Evolutionary conservation across 2,329 filamentous ascomycete genomes (phyloP).

Genomic region (Aspergillus clavatus): DNA sequence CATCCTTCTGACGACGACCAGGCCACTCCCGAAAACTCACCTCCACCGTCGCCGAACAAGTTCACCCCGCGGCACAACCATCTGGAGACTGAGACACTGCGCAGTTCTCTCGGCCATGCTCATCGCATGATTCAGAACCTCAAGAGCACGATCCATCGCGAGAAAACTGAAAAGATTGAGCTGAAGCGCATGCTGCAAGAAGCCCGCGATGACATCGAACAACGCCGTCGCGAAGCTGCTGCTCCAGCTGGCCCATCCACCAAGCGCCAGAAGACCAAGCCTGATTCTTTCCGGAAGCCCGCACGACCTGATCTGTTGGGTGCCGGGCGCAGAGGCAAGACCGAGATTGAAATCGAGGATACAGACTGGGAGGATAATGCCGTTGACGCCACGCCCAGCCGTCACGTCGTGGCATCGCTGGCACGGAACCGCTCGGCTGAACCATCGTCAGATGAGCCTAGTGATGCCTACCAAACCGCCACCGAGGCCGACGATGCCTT

Average conservation of each 20-base stretch:
- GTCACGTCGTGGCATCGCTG: constrained; percentile 32
- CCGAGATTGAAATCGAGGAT: constrained; percentile 75
- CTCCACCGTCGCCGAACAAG: constrained; percentile 85
- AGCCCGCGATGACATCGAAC: constrained; percentile 82
- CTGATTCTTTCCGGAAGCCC: constrained; percentile 72
- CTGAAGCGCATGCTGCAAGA: constrained; percentile 93
- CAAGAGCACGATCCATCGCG: constrained; percentile 89
- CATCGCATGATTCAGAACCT: constrained; percentile 96
- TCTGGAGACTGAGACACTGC: constrained; percentile 92
- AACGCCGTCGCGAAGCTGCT: constrained; percentile 54
- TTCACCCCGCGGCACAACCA: constrained; percentile 83
- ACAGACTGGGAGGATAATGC: constrained; percentile 86
- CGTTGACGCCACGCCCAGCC: constrained; percentile 54
- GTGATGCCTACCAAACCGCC: constrained; percentile 73
- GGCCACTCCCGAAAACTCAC: constrained; percentile 80
- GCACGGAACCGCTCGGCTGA: constrained; percentile 22
- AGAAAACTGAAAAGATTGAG: constrained; percentile 98
- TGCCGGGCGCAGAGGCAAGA: constrained; percentile 65
- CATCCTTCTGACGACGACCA: constrained; percentile 63
- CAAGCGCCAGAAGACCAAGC: constrained; percentile 59
- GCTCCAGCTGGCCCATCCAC: constrained; percentile 33
- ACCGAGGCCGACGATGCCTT: constrained; percentile 68
- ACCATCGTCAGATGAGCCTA: constrained; percentile 45
- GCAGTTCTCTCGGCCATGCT: constrained; percentile 88
- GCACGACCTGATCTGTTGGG: constrained; percentile 69